Conservation (phyloP, 805 yeast species). For the Metschnikowia cerradonensis region DNA sequence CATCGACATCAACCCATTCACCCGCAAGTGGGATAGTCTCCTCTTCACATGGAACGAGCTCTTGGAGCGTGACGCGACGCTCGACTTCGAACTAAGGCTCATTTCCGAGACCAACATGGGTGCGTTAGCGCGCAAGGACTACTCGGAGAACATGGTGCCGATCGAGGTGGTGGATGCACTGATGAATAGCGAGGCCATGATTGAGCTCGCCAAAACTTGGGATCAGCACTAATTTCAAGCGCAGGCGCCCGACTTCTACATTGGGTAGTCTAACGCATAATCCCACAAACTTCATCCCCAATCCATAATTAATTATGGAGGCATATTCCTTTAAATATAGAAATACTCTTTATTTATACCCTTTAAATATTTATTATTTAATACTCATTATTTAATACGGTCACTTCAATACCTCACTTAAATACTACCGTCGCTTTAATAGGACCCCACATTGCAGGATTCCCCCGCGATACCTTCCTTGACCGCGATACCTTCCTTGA, state of each 20-base stretch:
- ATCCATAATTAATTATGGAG: too few species aligned
- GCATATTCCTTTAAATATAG: too few species aligned
- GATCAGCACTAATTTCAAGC: constrained; percentile 1
- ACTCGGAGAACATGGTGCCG: constrained; percentile 89
- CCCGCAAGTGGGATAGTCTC: constrained; percentile 71
- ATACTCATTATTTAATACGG: too few species aligned
- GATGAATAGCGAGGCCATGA: constrained; percentile 62
- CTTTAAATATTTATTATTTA: too few species aligned
- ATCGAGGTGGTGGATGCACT: constrained; percentile 85
- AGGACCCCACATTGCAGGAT: too few species aligned
- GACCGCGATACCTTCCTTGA: too few species aligned
- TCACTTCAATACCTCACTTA: too few species aligned
- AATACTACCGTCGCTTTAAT: too few species aligned
- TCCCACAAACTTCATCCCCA: too few species aligned
- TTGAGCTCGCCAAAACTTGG: constrained; percentile 65
- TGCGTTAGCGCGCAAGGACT: constrained; percentile 75
- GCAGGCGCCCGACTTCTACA: not conserved
- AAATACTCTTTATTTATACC: too few species aligned
- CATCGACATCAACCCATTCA: constrained; percentile 84
- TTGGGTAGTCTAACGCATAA: too few species aligned
- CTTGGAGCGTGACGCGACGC: constrained; percentile 25
- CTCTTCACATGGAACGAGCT: constrained; percentile 85
- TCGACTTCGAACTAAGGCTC: constrained; percentile 54
- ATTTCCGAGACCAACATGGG: constrained; percentile 68
- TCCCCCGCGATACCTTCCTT: too few species aligned